phyloP scores from a whole-genome alignment of 805 yeast genomes.

The Myxozyma melibiosi region DNA sequence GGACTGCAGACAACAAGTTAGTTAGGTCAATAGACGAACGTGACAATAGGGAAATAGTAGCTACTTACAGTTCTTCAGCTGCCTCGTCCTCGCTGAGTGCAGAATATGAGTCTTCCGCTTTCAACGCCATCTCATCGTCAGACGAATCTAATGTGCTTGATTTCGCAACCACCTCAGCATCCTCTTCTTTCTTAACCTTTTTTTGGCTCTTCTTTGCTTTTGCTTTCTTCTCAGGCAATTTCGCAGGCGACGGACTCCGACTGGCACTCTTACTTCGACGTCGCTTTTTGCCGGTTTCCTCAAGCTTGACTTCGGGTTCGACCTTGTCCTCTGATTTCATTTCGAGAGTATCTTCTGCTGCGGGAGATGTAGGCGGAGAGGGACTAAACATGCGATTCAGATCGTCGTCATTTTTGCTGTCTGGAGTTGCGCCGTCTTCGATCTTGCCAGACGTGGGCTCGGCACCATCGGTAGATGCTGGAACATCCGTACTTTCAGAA shows the following conservation, averaged over 20 bases:
- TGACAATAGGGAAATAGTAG: neutral
- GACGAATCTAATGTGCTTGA: neutral
- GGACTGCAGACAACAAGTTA: constrained; percentile 1
- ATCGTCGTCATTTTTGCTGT: neutral
- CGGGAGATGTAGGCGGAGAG: constrained; percentile 1
- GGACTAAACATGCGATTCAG: neutral
- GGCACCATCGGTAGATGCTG: neutral
- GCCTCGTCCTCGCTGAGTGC: constrained; percentile 15
- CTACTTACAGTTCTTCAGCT: constrained; percentile 15
- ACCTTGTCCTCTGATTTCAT: neutral
- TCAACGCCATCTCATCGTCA: neutral
- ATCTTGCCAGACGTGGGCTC: neutral
- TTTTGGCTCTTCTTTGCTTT: neutral
- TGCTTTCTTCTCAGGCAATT: neutral
- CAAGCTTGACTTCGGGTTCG: neutral
- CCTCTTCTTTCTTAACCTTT: neutral
- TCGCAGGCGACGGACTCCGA: neutral
- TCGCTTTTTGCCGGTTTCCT: neutral
- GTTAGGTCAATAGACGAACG: neutral
- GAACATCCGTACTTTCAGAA: neutral
- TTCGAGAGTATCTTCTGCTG: neutral
- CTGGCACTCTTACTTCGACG: neutral
- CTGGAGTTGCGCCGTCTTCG: neutral
- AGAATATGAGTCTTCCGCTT: neutral
- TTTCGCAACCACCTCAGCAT: neutral